phyloP scores from a whole-genome alignment of 1,284 basidiomycete genomes.

The Blastosporella zonata region DNA sequence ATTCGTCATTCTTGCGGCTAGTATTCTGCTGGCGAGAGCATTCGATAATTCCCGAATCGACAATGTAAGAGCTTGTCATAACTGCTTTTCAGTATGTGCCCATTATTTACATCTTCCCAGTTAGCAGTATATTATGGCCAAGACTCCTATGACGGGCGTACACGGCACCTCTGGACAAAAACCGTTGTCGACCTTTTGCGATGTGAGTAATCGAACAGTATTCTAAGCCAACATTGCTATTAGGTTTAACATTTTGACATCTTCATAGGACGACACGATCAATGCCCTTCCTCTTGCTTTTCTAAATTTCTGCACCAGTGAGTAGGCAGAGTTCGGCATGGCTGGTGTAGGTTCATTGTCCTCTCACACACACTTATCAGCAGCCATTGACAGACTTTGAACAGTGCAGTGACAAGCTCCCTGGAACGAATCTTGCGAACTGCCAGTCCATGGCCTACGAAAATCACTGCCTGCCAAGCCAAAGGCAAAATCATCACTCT shows the following conservation, averaged over 20 bases:
- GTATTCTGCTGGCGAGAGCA: background rate
- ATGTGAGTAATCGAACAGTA: background rate
- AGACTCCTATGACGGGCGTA: constrained; percentile 54
- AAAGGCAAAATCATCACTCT: constrained; percentile 61
- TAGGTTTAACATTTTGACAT: background rate
- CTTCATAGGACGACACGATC: constrained; percentile 42
- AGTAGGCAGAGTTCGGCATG: constrained; percentile 54
- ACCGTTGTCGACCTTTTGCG: constrained; percentile 35
- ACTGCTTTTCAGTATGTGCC: constrained; percentile 3
- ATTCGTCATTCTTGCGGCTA: background rate
- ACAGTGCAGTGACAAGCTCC: constrained; percentile 38
- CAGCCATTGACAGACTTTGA: constrained; percentile 47
- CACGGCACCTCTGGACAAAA: constrained; percentile 45
- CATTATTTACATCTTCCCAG: background rate
- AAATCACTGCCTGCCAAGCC: constrained; percentile 57
- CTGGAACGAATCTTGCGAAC: constrained; percentile 53
- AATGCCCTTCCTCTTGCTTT: constrained; percentile 59
- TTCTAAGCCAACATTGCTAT: background rate
- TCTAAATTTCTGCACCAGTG: constrained; percentile 50
- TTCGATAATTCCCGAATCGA: background rate
- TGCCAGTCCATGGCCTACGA: constrained; percentile 50
- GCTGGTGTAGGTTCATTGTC: constrained; percentile 33
- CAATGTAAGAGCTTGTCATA: background rate
- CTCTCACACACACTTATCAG: background rate
- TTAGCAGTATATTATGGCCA: constrained; percentile 30